Percentiles rank a stretch among this genome's conserved stretches.
Evolutionary conservation across 2,329 filamentous ascomycete genomes (phyloP).

Genomic region (Exophiala bonariae): DNA sequence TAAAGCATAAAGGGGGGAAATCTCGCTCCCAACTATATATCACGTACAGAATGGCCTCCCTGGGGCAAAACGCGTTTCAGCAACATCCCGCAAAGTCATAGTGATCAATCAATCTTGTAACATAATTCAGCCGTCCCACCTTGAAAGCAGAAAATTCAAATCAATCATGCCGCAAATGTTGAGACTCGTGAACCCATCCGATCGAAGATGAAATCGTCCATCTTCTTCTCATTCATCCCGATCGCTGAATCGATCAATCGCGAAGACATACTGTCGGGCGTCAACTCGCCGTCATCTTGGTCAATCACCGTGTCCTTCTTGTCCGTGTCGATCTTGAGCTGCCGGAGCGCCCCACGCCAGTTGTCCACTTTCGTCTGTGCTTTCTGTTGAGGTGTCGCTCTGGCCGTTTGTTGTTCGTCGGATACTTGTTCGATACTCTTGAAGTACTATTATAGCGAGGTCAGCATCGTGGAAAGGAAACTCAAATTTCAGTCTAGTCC

Average conservation of each 20-base stretch:
- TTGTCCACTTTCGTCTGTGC: constrained; percentile 16
- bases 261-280: constrained; percentile 51
- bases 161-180: constrained; percentile 20
- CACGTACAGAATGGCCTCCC: too few relatives aligned
- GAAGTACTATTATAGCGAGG: constrained; percentile 58
- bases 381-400: constrained; percentile 12
- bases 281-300: constrained; percentile 45
- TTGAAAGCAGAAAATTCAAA: too few relatives aligned
- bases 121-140: too few relatives aligned
- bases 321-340: constrained; percentile 47
- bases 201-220: constrained; percentile 43
- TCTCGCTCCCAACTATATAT: too few relatives aligned
- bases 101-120: too few relatives aligned
- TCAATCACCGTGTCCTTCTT: constrained; percentile 30
- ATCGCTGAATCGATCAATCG: constrained; percentile 47
- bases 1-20: too few relatives aligned
- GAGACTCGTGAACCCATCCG: constrained; percentile 43
- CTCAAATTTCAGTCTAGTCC: too few relatives aligned
- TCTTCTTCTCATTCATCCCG: constrained; percentile 40
- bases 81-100: too few relatives aligned
- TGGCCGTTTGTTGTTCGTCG: constrained; percentile 36
- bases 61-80: too few relatives aligned
- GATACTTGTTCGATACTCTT: constrained; percentile 68
- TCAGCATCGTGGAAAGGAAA: neutral
- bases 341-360: constrained; percentile 32